Evolutionary conservation across 345 rosid species (phyloP), one percentile per base, ranked within the genome.

Genomic region (Bruguiera sexangula): DNA sequence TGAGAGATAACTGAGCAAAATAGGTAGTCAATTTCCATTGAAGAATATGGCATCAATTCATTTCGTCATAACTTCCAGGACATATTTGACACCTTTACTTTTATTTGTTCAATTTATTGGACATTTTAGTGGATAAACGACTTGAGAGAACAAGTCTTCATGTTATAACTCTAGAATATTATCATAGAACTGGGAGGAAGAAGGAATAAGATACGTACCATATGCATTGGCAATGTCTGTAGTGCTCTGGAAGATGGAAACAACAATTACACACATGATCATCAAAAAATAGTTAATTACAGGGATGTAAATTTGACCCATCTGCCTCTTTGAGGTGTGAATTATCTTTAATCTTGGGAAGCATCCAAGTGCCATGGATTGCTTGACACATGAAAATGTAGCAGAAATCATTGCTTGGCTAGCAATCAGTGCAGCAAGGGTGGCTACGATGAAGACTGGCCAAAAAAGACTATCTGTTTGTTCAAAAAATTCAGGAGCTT

Each of bases 341-440:
- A 95, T 75, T 72, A 95, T 95, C 86, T 95, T 91, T 86, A 95
- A 60, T 84, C 92, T 86, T 0, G 99, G 97, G 82, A 94, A 95
- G 85, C 97, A 91, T 67, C 96, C 99, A 3, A 95, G 97, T 70
- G 99, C 96, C 96, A 89, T 95, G 36, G 97, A 83, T 67, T 95
- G 99, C 78, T 95, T 95, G 39, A 89, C 91, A 9, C 96, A 95
- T 22, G 97, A 95, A 79, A 91, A 95, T 57, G 99, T 91, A 36
- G 99, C 99, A 48, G 99, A 95, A 70, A 95, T 95, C 99, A 95
- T 95, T n/a, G 96, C 97, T 83, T 95, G 99, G 78, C 99, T 95
- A 31, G 99, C 96, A 73, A 95, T 95, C 89, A 84, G 88, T 21
- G 99, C 97, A 4, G 99, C 97, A 13, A 91, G 69, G 18, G 97